phyloP scores from a whole-genome alignment of 2,329 filamentous ascomycete genomes.

The Colletotrichum tofieldiae region DNA sequence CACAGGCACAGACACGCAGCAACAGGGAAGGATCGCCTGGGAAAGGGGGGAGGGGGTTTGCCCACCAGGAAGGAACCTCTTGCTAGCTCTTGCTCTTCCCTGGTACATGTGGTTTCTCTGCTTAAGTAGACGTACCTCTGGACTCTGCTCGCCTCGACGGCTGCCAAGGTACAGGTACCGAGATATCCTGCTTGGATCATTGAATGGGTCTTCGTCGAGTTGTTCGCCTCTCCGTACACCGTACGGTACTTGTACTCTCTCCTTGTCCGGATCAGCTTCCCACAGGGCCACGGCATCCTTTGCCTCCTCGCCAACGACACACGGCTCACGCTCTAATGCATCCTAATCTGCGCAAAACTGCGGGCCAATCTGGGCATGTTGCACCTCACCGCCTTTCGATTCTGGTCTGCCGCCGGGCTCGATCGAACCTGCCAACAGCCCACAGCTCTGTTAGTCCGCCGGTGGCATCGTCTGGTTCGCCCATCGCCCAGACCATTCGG shows the following conservation, averaged over 20 bases:
- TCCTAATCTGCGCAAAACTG: not conserved
- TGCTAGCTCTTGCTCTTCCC: not conserved
- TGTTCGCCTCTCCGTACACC: no score
- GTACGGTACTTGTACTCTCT: no score
- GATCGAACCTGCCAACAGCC: not conserved
- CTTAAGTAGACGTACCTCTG: not conserved
- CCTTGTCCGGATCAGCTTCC: not conserved
- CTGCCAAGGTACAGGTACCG: not conserved
- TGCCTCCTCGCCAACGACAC: not conserved
- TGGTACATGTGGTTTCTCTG: not conserved
- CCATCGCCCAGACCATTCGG: not conserved
- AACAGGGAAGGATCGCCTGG: not conserved
- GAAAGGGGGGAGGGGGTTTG: not conserved
- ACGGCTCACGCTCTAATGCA: not conserved
- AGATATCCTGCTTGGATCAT: not conserved
- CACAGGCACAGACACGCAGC: not conserved
- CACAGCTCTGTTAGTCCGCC: not conserved
- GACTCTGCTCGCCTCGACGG: not conserved
- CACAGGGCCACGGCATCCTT: not conserved
- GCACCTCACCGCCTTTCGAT: slow-evolving; percentile 16
- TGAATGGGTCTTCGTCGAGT: not conserved
- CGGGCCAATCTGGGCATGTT: not conserved
- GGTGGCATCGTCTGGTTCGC: not conserved
- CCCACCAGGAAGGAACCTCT: not conserved
- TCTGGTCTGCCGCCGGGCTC: not conserved